Evolutionary conservation across 2,329 filamentous ascomycete genomes (phyloP).

Genomic region (Aspergillus texensis): DNA sequence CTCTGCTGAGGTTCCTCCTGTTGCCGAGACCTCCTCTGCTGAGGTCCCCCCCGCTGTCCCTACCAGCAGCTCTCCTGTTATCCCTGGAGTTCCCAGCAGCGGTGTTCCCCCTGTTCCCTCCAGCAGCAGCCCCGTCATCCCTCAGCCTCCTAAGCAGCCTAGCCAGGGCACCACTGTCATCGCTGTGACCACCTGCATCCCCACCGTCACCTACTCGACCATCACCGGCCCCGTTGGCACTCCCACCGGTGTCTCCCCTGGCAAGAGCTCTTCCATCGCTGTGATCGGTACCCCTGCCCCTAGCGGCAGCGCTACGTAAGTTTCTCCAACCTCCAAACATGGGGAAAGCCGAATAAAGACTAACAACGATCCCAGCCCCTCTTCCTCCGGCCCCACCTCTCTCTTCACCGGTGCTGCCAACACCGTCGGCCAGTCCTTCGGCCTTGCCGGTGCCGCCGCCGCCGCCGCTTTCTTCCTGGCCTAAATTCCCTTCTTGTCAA

Average conservation of each 20-base stretch:
- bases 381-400: constrained; percentile 19
- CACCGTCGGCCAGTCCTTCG: constrained; percentile 32
- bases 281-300: constrained; percentile 20
- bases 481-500: constrained; percentile 34
- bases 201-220: constrained; percentile 36
- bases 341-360: background rate
- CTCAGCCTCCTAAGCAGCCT: constrained; percentile 16
- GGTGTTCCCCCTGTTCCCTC: constrained; percentile 21
- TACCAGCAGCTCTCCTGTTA: constrained; percentile 11
- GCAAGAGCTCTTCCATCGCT: constrained; percentile 17
- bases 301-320: constrained; percentile 23
- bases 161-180: constrained; percentile 28
- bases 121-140: constrained; percentile 17
- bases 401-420: constrained; percentile 35
- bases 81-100: constrained; percentile 16
- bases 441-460: constrained; percentile 35
- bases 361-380: constrained; percentile 14
- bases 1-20: background rate
- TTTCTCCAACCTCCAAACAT: background rate
- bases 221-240: constrained; percentile 22
- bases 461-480: constrained; percentile 36
- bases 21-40: constrained; percentile 9
- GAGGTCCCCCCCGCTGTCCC: constrained; percentile 4
- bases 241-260: constrained; percentile 14
- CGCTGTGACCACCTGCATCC: constrained; percentile 35